Base-by-base conservation (phyloP, 2,329 filamentous ascomycete genomes). In the Fusarium keratoplasticum region DNA sequence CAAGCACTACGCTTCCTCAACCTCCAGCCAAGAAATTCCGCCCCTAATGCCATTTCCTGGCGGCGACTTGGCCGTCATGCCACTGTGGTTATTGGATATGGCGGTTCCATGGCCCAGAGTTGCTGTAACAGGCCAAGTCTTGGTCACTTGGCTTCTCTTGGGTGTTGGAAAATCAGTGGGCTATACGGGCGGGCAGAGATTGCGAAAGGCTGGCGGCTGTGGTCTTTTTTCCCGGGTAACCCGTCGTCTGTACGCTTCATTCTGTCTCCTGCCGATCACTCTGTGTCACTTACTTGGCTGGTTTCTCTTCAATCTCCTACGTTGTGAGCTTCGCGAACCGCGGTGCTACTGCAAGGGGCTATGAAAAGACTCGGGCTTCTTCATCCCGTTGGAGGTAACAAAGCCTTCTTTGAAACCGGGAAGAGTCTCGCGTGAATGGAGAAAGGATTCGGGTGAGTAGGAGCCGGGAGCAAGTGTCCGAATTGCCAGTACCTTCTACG, bases 1-100 rank as follows among this genome's bases (percentile, higher is more conserved):
- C 73, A 73, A 75, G 73, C 69, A 70, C 70, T 36, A 73, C 61
- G 55, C 62, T 61, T 47, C 22, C 29, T 35, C 40, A 58, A 63
- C 61, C 50, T 64, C 54, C 4, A 63, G 71, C 60, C 71, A 70
- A 67, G 59, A 59, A 29, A 57, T n/a, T 27, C 33, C 20, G 35
- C 61, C 61, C 69, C 40, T 67, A 40, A 63, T 58, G 8, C 57
- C 60, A 60, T 55, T 42, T 59, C 64, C 50, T 50, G 62, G 50
- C 63, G 22, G 27, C 31, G 54, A 57, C 55, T 63, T 59, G 52
- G 33, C 27, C 44, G 14, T 27, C 36, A 36, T 36, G 18, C 29
- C 29, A 38, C 22, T 13, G 3, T 6, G 4, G 13, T n/a, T 11
- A 69, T 67, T 70, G 60, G 58, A 14, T 47, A 40, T 22, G 60